Conservation (phyloP, 1,139 yeast genomes). For the Protomyces gravidus region DNA sequence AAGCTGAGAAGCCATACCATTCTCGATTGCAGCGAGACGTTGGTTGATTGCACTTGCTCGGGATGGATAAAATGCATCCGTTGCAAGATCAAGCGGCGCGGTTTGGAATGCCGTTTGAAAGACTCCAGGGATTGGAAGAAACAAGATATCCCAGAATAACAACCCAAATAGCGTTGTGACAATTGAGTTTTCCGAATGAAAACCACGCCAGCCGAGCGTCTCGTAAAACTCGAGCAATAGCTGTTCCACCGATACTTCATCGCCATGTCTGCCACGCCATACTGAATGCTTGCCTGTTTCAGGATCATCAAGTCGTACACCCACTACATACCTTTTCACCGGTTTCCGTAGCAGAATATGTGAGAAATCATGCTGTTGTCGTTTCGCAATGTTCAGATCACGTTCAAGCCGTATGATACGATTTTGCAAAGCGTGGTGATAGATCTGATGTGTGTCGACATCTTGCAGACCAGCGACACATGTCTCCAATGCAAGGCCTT, state of each 20-base stretch:
- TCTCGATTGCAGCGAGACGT: conserved; percentile 32
- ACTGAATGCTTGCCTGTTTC: conserved; percentile 30
- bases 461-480: conserved; percentile 34
- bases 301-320: conserved; percentile 29
- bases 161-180: conserved; percentile 39
- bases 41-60: conserved; percentile 32
- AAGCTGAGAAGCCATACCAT: conserved; percentile 28
- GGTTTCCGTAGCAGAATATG: conserved; percentile 32
- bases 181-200: conserved; percentile 42
- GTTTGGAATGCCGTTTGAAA: conserved; percentile 42
- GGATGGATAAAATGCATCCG: conserved; percentile 34
- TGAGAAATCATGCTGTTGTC: conserved; percentile 32
- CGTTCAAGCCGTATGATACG: conserved; percentile 33
- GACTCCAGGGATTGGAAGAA: conserved; percentile 35
- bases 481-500: conserved; percentile 31
- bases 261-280: conserved; percentile 29
- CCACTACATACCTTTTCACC: conserved; percentile 26
- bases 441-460: conserved; percentile 34
- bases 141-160: conserved; percentile 40
- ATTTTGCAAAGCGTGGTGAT: conserved; percentile 33
- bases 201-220: conserved; percentile 40
- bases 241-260: conserved; percentile 40
- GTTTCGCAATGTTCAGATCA: conserved; percentile 30
- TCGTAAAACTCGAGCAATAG: conserved; percentile 40
- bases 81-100: conserved; percentile 40